Evolutionary conservation across 768 basidiomycete species (phyloP), one percentile per base, ranked within the genome.

Genomic region (Phylloporus sp.): DNA sequence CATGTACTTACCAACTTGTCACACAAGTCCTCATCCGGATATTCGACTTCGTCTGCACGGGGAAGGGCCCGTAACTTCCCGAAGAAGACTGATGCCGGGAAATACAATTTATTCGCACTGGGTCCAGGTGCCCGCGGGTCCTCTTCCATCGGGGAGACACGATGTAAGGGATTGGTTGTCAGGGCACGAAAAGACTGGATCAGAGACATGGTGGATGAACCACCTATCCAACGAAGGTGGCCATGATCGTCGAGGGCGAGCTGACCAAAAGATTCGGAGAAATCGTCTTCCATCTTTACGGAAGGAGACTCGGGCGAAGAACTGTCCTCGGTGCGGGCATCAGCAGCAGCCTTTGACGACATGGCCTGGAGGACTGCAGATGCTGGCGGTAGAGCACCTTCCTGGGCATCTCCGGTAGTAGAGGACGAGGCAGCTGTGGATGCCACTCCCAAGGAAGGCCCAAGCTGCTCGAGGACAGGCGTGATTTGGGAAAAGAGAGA

Each of bases 191-290:
- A 91, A 5, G 88, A 90, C 61, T 91, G 89, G 38, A 92, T 90
- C 56, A 92, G 77, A 6, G 90, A 88, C 90, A 92, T 90, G 18
- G 89, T 89, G 14, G 89, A 91, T 5, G 90, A 91, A 42, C 89
- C 86, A 33, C 90, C 90, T 56, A 92, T 91, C 90, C 90, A 92
- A 49, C 89, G 81, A 78, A 88, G 81, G 65, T 90, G 88, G 26
- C 90, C 90, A 54, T 90, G 85, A 62, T 91, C 90, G 57, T 92
- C 90, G 32, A 92, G 74, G 22, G 90, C 88, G 42, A 92, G 78
- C 63, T 91, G 89, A 17, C 89, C 90, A 60, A 92, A 84, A 14
- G 86, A 83, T 63, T 91, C 89, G 60, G 79, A 81, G 56, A 91
- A 77, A 68, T 90, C 89, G 55, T 88, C 86, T 59, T 72, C 71